Conservation (phyloP, 129 eudicot species). For the Gnaphalium uliginosum region DNA sequence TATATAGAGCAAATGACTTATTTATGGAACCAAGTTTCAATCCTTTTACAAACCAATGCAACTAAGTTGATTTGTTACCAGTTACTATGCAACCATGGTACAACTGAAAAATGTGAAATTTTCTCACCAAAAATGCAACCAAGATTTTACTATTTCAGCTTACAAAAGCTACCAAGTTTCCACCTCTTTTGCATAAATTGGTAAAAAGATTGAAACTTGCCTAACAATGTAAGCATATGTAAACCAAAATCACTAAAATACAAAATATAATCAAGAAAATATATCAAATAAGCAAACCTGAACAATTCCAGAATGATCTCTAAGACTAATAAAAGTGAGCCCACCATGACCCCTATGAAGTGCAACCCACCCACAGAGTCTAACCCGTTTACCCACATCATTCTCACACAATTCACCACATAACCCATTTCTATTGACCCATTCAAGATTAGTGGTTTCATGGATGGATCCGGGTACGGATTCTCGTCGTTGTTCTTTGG, state of each 20-base stretch:
- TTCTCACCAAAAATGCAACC: background rate
- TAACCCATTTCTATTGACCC: constrained; percentile 63
- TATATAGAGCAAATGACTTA: background rate
- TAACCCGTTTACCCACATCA: constrained; percentile 86
- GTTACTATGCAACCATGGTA: background rate
- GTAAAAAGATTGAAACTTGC: background rate
- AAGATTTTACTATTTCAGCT: background rate
- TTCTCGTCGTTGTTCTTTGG: constrained; percentile 28
- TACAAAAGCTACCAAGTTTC: background rate
- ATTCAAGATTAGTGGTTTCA: constrained; percentile 45
- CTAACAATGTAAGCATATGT: background rate
- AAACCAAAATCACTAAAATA: background rate
- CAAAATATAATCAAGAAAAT: background rate
- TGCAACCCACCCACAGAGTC: constrained; percentile 95
- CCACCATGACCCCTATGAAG: constrained; percentile 90
- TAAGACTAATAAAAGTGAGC: constrained; percentile 70
- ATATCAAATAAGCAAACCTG: constrained; percentile 54
- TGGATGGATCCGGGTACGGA: constrained; percentile 31
- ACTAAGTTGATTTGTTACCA: background rate
- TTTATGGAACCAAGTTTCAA: background rate
- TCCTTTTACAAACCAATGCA: background rate
- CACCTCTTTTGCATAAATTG: background rate
- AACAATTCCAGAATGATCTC: constrained; percentile 84
- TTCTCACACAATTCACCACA: constrained; percentile 74
- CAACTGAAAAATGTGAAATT: background rate